Evolutionary conservation across 441 rosid genomes (phyloP).

Genomic region (Manihot esculenta): DNA sequence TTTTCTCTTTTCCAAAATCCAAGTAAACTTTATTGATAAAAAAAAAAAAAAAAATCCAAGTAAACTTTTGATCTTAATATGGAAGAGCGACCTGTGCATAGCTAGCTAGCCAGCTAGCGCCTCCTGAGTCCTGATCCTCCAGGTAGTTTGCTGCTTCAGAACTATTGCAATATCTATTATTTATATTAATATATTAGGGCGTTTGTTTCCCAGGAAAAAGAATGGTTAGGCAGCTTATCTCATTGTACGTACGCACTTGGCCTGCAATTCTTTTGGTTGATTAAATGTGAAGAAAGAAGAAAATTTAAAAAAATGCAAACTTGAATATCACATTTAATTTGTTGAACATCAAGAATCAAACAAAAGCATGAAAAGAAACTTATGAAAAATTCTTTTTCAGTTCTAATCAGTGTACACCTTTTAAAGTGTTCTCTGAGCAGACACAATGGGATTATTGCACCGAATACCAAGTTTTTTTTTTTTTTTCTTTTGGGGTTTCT

Average conservation of each 20-base stretch:
- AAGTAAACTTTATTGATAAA: no score
- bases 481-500: no score
- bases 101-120: no score
- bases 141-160: no score
- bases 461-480: slow-evolving; percentile 16
- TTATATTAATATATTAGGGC: no score
- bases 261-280: not conserved
- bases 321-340: not conserved
- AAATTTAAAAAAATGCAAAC: not conserved
- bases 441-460: slow-evolving; percentile 19
- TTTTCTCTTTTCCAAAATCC: no score
- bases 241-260: not conserved
- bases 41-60: no score
- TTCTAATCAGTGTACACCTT: slow-evolving; percentile 10
- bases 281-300: not conserved
- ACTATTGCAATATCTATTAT: no score
- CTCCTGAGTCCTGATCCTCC: no score
- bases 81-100: not conserved
- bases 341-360: not conserved
- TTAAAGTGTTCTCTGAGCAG: slow-evolving; percentile 16
- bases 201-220: not conserved
- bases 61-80: not conserved
- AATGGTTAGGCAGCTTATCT: not conserved
- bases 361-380: slow-evolving; percentile 4
- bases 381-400: slow-evolving; percentile 12